Evolutionary conservation across 1,139 yeast genomes (phyloP).

Genomic region (Yamadazyma siamensis): DNA sequence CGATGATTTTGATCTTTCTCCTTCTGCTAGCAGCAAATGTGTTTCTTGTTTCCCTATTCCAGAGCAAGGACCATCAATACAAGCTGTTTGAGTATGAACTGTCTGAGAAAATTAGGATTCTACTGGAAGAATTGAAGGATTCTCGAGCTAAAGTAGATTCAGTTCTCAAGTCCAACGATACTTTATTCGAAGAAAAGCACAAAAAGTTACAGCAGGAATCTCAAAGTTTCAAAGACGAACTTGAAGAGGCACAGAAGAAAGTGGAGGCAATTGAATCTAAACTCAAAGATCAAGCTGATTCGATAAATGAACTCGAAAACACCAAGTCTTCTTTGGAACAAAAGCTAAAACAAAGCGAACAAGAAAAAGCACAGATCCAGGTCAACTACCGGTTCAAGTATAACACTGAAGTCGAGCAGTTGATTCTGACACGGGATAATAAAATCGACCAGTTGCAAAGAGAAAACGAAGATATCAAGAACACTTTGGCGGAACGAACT

Average conservation of each 20-base stretch:
- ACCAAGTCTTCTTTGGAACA: conserved; percentile 2
- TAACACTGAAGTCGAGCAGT: conserved; percentile 27
- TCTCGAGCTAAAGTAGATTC: conserved; percentile 8
- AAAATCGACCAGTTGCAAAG: conserved; percentile 11
- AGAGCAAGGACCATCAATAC: conserved; percentile 21
- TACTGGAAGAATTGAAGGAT: conserved; percentile 7
- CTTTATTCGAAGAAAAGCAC: conserved; percentile 9
- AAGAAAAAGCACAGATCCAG: conserved; percentile 17
- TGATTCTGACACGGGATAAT: conserved; percentile 25
- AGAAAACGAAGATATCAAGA: conserved; percentile 7
- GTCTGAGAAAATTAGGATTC: conserved; percentile 8
- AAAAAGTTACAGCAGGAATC: conserved; percentile 2
- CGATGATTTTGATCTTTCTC: conserved; percentile 3
- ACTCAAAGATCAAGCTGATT: conserved; percentile 4
- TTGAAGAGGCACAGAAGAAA: conserved; percentile 5
- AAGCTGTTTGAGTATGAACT: conserved; percentile 11
- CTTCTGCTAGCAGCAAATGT: conserved; percentile 4
- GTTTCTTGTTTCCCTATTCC: conserved; percentile 7
- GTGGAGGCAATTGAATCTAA: conserved; percentile 1
- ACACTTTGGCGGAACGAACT: conserved; percentile 8
- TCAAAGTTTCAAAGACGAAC: conserved; percentile 4
- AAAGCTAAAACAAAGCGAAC: conserved; percentile 4
- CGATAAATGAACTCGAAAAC: conserved; percentile 4
- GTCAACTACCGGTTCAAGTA: conserved; percentile 25
- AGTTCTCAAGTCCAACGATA: conserved; percentile 8